phyloP scores from a whole-genome alignment of 2,329 filamentous ascomycete genomes.

The Allantophomopsis lycopodina region DNA sequence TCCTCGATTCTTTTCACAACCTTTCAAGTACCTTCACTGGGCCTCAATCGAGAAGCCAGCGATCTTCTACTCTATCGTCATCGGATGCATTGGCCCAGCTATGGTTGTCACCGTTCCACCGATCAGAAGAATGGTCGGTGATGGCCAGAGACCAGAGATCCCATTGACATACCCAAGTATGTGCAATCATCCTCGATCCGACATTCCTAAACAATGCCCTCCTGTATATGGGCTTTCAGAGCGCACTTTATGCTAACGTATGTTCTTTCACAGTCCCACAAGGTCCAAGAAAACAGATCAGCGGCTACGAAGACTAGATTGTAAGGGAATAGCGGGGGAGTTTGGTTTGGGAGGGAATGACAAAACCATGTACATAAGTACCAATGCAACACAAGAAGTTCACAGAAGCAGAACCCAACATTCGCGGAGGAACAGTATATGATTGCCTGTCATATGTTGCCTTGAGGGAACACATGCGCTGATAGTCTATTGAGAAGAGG shows the following conservation, averaged over 20 bases:
- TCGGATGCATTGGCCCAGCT: slow-evolving; percentile 62
- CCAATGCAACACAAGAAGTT: too few species aligned
- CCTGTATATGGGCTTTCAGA: not conserved
- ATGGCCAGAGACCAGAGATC: slow-evolving; percentile 56
- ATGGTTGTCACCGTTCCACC: slow-evolving; percentile 60
- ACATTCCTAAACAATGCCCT: not conserved
- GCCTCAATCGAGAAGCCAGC: slow-evolving; percentile 77
- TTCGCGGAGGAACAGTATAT: too few species aligned
- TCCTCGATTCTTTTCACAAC: slow-evolving; percentile 73
- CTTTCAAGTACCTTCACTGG: slow-evolving; percentile 79
- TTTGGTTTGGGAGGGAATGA: too few species aligned
- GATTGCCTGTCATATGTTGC: too few species aligned
- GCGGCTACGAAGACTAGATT: slow-evolving; percentile 40
- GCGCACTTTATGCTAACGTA: slow-evolving; percentile 8
- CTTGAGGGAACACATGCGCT: too few species aligned
- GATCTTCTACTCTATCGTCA: slow-evolving; percentile 73
- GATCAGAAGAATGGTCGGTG: slow-evolving; percentile 58
- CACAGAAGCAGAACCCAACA: too few species aligned
- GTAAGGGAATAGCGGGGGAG: not conserved
- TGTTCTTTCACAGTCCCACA: slow-evolving; percentile 31
- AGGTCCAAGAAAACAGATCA: slow-evolving; percentile 43
- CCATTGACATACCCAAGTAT: slow-evolving; percentile 88
- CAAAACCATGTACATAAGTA: too few species aligned
- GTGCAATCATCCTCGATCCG: slow-evolving; percentile 22
- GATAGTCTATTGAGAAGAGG: too few species aligned